Percentiles rank a stretch among this genome's conserved stretches.
Conservation (phyloP, 345 rosid species). For the Syzygium jambos region DNA sequence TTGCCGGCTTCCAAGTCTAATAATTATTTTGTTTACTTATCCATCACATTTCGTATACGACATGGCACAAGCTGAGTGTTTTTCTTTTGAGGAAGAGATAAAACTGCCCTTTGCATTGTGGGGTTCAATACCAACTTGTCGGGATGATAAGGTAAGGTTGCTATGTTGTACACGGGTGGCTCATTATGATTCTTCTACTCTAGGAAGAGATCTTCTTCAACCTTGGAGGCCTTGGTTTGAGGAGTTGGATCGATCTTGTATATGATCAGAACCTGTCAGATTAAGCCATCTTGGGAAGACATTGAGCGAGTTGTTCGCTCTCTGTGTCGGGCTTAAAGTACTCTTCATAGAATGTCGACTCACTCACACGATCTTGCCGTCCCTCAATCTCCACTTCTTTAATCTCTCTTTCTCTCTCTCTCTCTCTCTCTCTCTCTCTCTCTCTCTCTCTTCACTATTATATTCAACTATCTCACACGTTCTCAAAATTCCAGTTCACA, state of each 20-base stretch:
- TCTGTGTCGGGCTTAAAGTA: conserved; percentile 18
- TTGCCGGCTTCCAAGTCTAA: background rate
- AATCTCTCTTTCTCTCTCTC: too few species aligned
- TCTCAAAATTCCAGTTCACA: conserved; percentile 13
- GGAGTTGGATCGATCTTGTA: background rate
- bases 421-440: background rate
- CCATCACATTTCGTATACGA: background rate
- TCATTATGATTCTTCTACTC: background rate
- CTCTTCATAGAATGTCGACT: conserved; percentile 4
- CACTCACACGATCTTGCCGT: conserved; percentile 48
- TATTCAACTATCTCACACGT: conserved; percentile 32
- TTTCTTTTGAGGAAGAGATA: background rate
- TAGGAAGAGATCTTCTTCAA: background rate
- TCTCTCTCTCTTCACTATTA: background rate
- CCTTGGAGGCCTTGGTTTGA: background rate
- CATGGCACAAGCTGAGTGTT: background rate
- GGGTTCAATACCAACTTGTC: background rate
- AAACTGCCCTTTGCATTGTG: background rate
- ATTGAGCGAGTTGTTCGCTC: conserved; percentile 31
- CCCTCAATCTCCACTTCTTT: conserved; percentile 11
- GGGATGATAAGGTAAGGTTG: background rate
- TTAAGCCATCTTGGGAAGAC: conserved; percentile 8
- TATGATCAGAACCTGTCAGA: background rate
- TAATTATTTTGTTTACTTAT: background rate
- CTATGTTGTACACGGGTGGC: background rate